Base-by-base conservation (phyloP, 2,329 filamentous ascomycete species). In the Albophoma yamanashiensis region DNA sequence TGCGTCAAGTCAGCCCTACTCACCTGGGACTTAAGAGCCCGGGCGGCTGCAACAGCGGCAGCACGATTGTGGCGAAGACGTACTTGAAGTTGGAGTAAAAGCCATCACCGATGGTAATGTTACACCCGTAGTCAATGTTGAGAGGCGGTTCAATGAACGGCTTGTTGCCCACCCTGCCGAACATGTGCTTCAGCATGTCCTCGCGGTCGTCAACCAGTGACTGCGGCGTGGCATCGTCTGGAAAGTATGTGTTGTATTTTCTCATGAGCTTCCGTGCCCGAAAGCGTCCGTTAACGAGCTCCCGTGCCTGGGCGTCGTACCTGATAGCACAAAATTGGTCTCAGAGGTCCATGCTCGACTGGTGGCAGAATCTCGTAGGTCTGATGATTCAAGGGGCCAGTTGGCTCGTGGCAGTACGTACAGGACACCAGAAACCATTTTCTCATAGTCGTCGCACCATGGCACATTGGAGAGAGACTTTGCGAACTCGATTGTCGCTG, bases 391-490 rank as follows among this genome's bases (percentile, higher is more conserved):
- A 22, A 2, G 50, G 50, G 25, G 20, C 20, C 9, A 43, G 40
- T 20, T n/a, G 40, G 40, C 20, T n/a, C 14, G 27, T 27, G 40
- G 25, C n/a, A 50, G 27, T 47, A 45, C 76, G 64, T 68, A 83
- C 82, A 85, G 74, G 74, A 86, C 82, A 36, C 83, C 83, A 0
- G 82, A 86, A 56, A 87, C 82, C 82, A 87, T 86, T 66, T 81
- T 82, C 66, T 86, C 82, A 59, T 85, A 87, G 62, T 85, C 79
- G 9, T 85, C 83, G 61, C 81, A 80, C 75, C 79, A 82, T 0
- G 82, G 82, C 1, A 80, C 73, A 62, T 84, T 77, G 12, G 77
- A 71, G 14, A 84, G 69, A 40, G 73, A 74, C 64, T 74, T 79
- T 20, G 82, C 80, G 34, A 73, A 70, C 55, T 72, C 75, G 43